A percentile compares a stretch with the other conserved stretches of the same genome.
These are phyloP conservation scores for Trypanosoma theileri DNA, from an alignment of 208 protist genomes.

Conservation along the genomic window DNA sequence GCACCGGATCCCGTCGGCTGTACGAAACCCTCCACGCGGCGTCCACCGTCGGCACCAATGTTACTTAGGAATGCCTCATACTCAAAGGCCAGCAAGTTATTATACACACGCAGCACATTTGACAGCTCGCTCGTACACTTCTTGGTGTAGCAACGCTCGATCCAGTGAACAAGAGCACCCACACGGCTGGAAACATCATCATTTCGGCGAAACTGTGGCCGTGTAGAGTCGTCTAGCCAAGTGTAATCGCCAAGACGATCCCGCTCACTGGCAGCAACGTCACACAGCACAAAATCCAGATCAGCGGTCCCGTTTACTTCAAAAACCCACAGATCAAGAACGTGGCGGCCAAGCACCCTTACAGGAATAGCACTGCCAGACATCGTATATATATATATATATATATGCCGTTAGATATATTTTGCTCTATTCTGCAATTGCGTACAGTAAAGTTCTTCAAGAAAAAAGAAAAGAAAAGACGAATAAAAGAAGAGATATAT, in stretches of 20 bases:
- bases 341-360: constrained; percentile 8
- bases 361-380: constrained; percentile 8
- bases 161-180: constrained; percentile 38
- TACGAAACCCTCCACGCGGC: constrained; percentile 25
- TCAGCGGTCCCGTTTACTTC: constrained; percentile 21
- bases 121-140: constrained; percentile 27
- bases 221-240: constrained; percentile 30
- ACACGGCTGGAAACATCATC: constrained; percentile 26
- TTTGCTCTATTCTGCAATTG: not conserved
- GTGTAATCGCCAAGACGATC: constrained; percentile 38
- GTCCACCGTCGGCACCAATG: constrained; percentile 10
- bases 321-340: constrained; percentile 38
- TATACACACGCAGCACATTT: constrained; percentile 27
- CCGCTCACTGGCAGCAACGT: constrained; percentile 12
- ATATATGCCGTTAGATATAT: too few relatives aligned
- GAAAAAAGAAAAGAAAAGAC: too few relatives aligned
- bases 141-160: constrained; percentile 34
- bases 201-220: constrained; percentile 24
- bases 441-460: too few relatives aligned
- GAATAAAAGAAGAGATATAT: too few relatives aligned
- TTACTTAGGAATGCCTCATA: constrained; percentile 40
- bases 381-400: not conserved
- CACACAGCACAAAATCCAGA: constrained; percentile 55
- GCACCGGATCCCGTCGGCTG: constrained; percentile 3
- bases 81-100: constrained; percentile 35